A percentile compares a stretch with the other conserved stretches of the same genome.
phyloP scores from a whole-genome alignment of 1,139 yeast species.

The Diutina neorugosa region DNA sequence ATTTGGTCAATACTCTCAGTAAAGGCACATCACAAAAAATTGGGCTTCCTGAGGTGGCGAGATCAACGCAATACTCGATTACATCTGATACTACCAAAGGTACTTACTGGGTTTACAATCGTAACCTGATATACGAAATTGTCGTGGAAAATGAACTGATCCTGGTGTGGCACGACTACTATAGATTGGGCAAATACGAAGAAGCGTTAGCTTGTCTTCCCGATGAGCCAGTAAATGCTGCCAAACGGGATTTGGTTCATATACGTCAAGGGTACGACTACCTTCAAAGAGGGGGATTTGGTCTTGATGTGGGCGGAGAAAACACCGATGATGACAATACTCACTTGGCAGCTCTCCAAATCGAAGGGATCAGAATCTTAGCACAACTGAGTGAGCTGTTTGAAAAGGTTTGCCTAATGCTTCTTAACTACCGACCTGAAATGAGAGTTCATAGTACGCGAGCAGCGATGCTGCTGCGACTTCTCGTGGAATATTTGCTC shows the following conservation, averaged over 20 bases:
- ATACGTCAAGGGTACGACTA: slow-evolving; percentile 52
- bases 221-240: slow-evolving; percentile 14
- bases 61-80: not conserved
- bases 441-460: not conserved
- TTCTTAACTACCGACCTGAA: slow-evolving; percentile 19
- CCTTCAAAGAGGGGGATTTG: slow-evolving; percentile 33
- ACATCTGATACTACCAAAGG: slow-evolving; percentile 6
- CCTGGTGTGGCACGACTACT: slow-evolving; percentile 67
- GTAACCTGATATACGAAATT: slow-evolving; percentile 44
- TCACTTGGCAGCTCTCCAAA: slow-evolving; percentile 16
- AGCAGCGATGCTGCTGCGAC: slow-evolving; percentile 4
- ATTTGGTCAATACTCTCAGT: not conserved
- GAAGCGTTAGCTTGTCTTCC: slow-evolving; percentile 47
- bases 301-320: slow-evolving; percentile 13
- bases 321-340: slow-evolving; percentile 9
- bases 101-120: slow-evolving; percentile 16
- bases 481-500: slow-evolving; percentile 43
- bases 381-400: slow-evolving; percentile 60
- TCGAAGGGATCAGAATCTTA: slow-evolving; percentile 48
- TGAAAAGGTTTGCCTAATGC: slow-evolving; percentile 56
- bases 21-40: not conserved
- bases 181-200: slow-evolving; percentile 50
- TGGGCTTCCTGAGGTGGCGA: not conserved
- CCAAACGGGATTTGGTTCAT: slow-evolving; percentile 40
- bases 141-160: slow-evolving; percentile 56